Percentiles rank a stretch among this genome's conserved stretches.
Conservation (phyloP, 306 rosid genomes). For the Cucurbita ficifolia region DNA sequence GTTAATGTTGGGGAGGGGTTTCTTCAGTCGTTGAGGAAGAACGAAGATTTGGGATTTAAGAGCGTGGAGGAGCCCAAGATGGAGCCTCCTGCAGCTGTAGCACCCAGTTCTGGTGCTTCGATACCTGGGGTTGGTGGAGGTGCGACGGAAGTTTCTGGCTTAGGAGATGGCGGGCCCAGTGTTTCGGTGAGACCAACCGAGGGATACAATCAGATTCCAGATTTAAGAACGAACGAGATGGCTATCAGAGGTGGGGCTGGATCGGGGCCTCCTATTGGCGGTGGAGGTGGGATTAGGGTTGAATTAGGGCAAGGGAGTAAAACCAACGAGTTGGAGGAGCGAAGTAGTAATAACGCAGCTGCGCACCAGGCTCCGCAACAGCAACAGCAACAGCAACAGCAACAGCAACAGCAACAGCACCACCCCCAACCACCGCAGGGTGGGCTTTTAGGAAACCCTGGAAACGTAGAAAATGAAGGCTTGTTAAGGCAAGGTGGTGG, state of each 20-base stretch:
- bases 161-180: constrained; percentile 23
- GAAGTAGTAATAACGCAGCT: constrained; percentile 25
- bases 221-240: constrained; percentile 46
- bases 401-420: constrained; percentile 1
- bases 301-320: constrained; percentile 58
- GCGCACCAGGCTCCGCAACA: constrained; percentile 41
- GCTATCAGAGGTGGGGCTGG: constrained; percentile 26
- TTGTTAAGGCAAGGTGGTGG: constrained; percentile 45
- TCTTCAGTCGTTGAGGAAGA: constrained; percentile 63
- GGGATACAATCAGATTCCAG: constrained; percentile 47
- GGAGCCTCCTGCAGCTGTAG: constrained; percentile 11
- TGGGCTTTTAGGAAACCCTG: constrained; percentile 27
- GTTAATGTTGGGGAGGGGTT: constrained; percentile 93
- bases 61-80: constrained; percentile 46
- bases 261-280: constrained; percentile 24
- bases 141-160: constrained; percentile 9
- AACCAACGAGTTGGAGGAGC: constrained; percentile 46
- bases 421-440: constrained; percentile 18
- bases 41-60: constrained; percentile 43
- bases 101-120: constrained; percentile 19
- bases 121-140: constrained; percentile 42
- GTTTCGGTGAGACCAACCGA: constrained; percentile 26
- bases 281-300: constrained; percentile 64
- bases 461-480: constrained; percentile 37
- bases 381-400: constrained; percentile 30